phyloP scores from a whole-genome alignment of 179 eudicot genomes.

The Beta corolliflora region DNA sequence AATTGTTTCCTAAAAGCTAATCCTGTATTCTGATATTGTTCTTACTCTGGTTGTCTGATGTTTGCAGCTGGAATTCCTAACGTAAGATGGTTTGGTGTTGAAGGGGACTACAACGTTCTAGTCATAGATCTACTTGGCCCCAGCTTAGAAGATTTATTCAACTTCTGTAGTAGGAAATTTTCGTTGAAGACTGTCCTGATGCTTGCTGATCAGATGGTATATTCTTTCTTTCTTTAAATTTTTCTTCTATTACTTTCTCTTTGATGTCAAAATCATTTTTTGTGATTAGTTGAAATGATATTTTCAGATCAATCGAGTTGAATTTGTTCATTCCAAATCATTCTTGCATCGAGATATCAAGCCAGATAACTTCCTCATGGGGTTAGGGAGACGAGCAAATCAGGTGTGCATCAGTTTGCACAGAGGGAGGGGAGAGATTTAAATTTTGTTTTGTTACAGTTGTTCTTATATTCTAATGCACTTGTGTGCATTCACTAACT shows the following conservation, averaged over 20 bases:
- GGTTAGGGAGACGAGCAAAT: conserved; percentile 92
- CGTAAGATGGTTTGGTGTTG: conserved; percentile 91
- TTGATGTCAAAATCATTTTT: neutral
- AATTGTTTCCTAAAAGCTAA: neutral
- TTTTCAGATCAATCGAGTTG: conserved; percentile 82
- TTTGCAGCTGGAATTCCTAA: conserved; percentile 89
- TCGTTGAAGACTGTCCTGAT: conserved; percentile 90
- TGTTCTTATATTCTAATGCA: conserved; percentile 3
- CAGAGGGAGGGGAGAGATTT: too few species aligned
- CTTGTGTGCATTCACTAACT: neutral
- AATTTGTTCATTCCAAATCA: conserved; percentile 86
- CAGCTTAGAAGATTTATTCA: conserved; percentile 95
- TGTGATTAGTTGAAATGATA: neutral
- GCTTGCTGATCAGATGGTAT: conserved; percentile 99
- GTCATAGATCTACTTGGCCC: conserved; percentile 98
- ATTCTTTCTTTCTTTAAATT: neutral
- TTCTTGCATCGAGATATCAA: conserved; percentile 96
- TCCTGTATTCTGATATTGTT: neutral
- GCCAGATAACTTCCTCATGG: conserved; percentile 99
- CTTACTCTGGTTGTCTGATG: conserved; percentile 5
- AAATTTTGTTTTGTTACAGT: neutral
- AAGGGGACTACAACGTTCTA: conserved; percentile 90
- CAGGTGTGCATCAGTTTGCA: conserved; percentile 44
- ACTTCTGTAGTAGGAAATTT: conserved; percentile 87
- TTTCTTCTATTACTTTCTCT: neutral